Base-by-base conservation (phyloP, 768 basidiomycete genomes). In the Lanmaoa pseudosensibilis region DNA sequence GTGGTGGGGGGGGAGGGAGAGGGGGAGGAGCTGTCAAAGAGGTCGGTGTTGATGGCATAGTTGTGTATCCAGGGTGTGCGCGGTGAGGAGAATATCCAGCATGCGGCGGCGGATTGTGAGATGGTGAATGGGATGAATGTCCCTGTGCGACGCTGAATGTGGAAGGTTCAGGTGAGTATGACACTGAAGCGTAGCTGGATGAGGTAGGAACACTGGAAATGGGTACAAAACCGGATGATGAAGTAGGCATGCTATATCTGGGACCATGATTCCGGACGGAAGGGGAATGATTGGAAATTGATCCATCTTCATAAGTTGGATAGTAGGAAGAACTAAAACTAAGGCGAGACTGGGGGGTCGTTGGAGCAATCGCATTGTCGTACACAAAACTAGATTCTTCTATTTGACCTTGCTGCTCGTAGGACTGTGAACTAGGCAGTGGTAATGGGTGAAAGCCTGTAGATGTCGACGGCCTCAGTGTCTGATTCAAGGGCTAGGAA, bases 211-310 rank as follows among this genome's bases (percentile, higher is more conserved):
- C 13, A 33, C 32, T 77, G 27, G 78, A 67, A 44, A 87, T 65
- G 38, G 88, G 84, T 51, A 82, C 73, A 63, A 90, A 92, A 13
- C 89, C 88, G 12, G 88, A 87, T 0, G 88, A 84, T 8, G 83
- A 73, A 1, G 81, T 65, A 19, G 88, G 87, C 56, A 88, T 74
- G 61, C 85, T 90, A 61, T 87, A 84, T 50, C 89, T 78, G 13
- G 87, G 83, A 34, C 82, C 83, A 61, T 78, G 78, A 39, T 70
- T 69, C 23, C 69, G 62, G 30, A 69, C 64, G 2, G 78, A 65
- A 46, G 77, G 69, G 5, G 74, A 76, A 18, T 72, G 58, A 56
- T 34, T 38, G 15, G 63, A 52, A 40, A 48, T 62, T 5, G 74
- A 65, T 38, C 65, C 63, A 52, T 79, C 77, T 55, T 82, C 79